Base-by-base conservation (phyloP, 2,329 filamentous ascomycete genomes). In the Rhynchosporium agropyri region DNA sequence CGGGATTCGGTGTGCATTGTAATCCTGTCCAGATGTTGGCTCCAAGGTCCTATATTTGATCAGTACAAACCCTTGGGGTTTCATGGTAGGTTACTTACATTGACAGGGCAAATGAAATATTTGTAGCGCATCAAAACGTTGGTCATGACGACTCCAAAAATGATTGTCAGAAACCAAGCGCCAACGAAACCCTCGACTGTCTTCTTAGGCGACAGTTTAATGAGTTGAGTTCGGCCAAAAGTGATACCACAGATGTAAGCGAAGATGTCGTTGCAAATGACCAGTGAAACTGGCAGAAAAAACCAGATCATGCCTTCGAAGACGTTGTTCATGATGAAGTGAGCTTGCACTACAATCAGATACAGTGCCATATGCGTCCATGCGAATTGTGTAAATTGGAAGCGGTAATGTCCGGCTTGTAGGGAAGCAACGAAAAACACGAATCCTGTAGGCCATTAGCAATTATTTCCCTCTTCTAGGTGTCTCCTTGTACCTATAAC, bases 261-360 rank as follows among this genome's bases (percentile, higher is more conserved):
- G 73, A 96, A 98, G 68, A 99, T 99, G 75, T 99, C 95, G 77
- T 99, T 99, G 67, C 91, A 97, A 75, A 99, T 97, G 76, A 99
- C 95, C 71, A 99, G 85, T 59, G 92, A 89, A 7, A 92, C 93
- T 7, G 95, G 95, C 50, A 99, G 80, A 84, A 98, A 97, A 83
- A 99, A 98, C 95, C 95, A 99, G 76, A 99, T 96, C 90, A 99
- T 92, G 79, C 95, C 95, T 79, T 99, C 95, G 72, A 99, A 96
- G 69, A 99, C 90, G 78, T 99, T 99, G 84, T 99, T 99, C 91
- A 99, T 98, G 79, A 98, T 92, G 77, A 99, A 99, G 77, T 99
- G 95, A 13, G 95, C 93, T 78, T 99, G 93, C 5, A 97, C 93
- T 45, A 98, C 94, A 72, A 99, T 97, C 73, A 99, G 83, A 81